These are phyloP conservation scores for Teratosphaeria destructans DNA, from an alignment of 2,329 filamentous ascomycete genomes.

Conservation along the genomic window DNA sequence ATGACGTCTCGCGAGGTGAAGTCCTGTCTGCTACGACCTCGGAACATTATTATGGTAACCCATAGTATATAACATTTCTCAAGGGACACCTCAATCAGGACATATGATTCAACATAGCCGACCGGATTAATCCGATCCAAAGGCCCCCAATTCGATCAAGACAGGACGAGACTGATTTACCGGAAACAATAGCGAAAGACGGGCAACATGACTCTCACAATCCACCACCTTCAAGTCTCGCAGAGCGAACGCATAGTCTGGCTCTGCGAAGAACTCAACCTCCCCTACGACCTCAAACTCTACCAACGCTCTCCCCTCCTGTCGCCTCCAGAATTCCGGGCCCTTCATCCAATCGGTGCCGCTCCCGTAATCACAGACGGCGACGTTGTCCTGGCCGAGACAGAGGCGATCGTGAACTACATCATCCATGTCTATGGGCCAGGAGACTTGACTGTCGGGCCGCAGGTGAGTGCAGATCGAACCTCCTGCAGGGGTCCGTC, in stretches of 20 bases:
- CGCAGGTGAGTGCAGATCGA: constrained; percentile 11
- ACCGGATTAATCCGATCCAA: not conserved
- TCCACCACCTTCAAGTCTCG: constrained; percentile 34
- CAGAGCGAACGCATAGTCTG: constrained; percentile 56
- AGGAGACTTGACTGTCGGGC: constrained; percentile 39
- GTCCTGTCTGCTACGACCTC: no score
- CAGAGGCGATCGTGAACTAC: constrained; percentile 51
- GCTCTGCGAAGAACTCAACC: constrained; percentile 53
- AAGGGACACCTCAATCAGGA: not conserved
- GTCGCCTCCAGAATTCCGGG: constrained; percentile 19
- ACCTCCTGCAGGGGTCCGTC: not conserved
- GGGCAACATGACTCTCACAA: constrained; percentile 24
- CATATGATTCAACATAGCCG: not conserved
- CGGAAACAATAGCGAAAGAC: not conserved
- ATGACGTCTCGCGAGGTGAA: no score
- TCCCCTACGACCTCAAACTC: constrained; percentile 42
- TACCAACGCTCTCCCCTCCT: constrained; percentile 37
- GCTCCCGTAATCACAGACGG: constrained; percentile 52
- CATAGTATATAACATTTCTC: no score
- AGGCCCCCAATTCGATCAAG: not conserved
- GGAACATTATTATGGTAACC: no score
- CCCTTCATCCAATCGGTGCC: constrained; percentile 37
- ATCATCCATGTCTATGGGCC: constrained; percentile 44
- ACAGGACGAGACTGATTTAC: not conserved
- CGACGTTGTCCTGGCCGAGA: constrained; percentile 46